Evolutionary conservation across 2,329 filamentous ascomycete species (phyloP), one percentile per base, ranked within the genome.

Genomic region (Alternaria sp.): DNA sequence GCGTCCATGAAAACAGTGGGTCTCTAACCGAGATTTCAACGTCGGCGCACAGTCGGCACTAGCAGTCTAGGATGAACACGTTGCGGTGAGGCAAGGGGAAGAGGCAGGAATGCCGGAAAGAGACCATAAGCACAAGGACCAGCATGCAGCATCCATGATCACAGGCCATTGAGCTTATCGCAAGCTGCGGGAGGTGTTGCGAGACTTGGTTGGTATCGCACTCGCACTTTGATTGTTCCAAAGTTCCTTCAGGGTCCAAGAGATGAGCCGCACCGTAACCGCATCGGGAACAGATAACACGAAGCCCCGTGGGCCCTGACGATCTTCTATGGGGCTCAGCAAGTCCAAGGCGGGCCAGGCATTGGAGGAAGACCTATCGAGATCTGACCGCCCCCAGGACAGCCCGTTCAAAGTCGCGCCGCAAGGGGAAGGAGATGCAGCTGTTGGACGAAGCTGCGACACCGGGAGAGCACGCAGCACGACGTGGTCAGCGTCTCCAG

Each of bases 181-280:
- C 38, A 14, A 2, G 4, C 18, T 1, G 38, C 18, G 18, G 18
- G 38, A 20, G 38, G 38, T 41, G 38, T 41, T 41, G 38, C 38
- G 18, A 41, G 38, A 41, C 10, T 12, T 18, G 14, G 25, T 28
- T 30, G n/a, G 48, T 36, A 30, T 34, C 28, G 25, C 18, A 36
- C 25, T 57, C 40, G 40, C 36, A 40, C 30, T 49, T 46, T 36
- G 8, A 22, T 20, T 28, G 46, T 38, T 18, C 27, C 36, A 59
- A 28, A 41, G 18, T 36, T 20, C 18, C 5, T 18, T 60, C 63
- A 65, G 62, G 60, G 60, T 67, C 65, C 62, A 61, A 52, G 51
- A 62, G 58, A 64, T 60, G 65, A 62, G 65, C 63, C 63, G 63
- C 65, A 66, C n/a, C n/a, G 56, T 67, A 67, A 64, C 65, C 65